Evolutionary conservation across 192 early-diverging fungal genomes (phyloP).

Genomic region (Podochytrium sp.): DNA sequence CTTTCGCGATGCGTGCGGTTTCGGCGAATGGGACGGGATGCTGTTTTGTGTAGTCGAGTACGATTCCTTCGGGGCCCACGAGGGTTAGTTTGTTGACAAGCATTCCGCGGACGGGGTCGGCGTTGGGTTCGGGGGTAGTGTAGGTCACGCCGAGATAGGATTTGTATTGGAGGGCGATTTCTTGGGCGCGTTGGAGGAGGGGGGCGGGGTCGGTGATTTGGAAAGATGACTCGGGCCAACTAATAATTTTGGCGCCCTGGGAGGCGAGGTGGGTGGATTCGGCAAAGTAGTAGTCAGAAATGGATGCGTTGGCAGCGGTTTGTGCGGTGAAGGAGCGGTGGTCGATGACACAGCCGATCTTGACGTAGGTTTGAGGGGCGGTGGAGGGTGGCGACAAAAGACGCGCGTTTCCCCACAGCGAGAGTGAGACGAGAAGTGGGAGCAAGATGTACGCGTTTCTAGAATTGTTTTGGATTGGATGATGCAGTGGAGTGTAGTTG

Average conservation of each 20-base stretch:
- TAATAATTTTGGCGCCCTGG: neutral
- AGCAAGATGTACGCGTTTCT: neutral
- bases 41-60: neutral
- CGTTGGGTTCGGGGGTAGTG: neutral
- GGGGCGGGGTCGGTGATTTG: neutral
- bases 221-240: neutral
- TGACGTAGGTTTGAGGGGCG: neutral
- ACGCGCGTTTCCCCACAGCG: neutral
- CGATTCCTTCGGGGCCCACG: neutral
- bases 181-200: neutral
- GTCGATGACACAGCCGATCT: neutral
- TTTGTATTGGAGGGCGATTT: conserved; percentile 9
- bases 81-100: neutral
- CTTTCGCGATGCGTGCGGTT: neutral
- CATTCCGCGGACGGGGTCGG: neutral
- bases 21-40: conserved; percentile 5
- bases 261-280: neutral
- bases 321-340: neutral
- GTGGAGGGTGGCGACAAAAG: neutral
- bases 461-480: too few species aligned
- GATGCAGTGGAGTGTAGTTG: too few species aligned
- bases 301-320: neutral
- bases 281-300: neutral
- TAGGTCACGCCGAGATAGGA: neutral
- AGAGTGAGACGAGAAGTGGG: neutral